These are phyloP conservation scores for Rhizopus microsporus DNA, from an alignment of 371 early-diverging fungal species.

Conservation along the genomic window DNA sequence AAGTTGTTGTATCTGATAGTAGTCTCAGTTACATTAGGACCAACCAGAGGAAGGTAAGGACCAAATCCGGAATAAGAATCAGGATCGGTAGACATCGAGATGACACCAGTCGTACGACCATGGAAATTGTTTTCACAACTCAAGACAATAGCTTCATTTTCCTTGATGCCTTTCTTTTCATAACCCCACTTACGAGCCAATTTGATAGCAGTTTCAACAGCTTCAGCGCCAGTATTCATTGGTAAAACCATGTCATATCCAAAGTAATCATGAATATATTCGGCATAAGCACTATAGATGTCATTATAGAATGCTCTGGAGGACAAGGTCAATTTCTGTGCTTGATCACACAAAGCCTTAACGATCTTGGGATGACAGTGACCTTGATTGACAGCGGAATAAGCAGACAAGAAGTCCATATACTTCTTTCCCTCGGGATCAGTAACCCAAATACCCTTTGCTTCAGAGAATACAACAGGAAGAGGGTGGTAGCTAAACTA, in stretches of 20 bases:
- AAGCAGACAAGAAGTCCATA: conserved; percentile 96
- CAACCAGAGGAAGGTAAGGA: conserved; percentile 90
- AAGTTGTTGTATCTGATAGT: conserved; percentile 80
- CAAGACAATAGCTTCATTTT: conserved; percentile 83
- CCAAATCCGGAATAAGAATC: conserved; percentile 88
- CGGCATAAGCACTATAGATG: conserved; percentile 86
- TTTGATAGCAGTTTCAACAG: conserved; percentile 98
- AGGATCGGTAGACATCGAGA: conserved; percentile 95
- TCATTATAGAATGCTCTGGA: conserved; percentile 98
- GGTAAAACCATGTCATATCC: conserved; percentile 97
- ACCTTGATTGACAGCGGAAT: conserved; percentile 97
- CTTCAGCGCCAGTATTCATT: conserved; percentile 98
- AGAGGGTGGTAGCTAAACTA: conserved; percentile 91
- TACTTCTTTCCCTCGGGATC: conserved; percentile 96
- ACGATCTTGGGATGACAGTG: conserved; percentile 97
- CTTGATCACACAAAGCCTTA: conserved; percentile 89
- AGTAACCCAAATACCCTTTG: conserved; percentile 90
- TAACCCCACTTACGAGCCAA: conserved; percentile 98
- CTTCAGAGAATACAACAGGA: conserved; percentile 91
- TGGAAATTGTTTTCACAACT: conserved; percentile 94
- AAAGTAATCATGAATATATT: conserved; percentile 92
- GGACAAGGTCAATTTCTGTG: conserved; percentile 77
- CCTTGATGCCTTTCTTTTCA: conserved; percentile 85
- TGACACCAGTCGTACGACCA: conserved; percentile 94
- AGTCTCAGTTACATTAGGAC: conserved; percentile 72